These are phyloP conservation scores for Chloranthus sessilifolius DNA, from an alignment of 164 flowering plant genomes.

Conservation along the genomic window DNA sequence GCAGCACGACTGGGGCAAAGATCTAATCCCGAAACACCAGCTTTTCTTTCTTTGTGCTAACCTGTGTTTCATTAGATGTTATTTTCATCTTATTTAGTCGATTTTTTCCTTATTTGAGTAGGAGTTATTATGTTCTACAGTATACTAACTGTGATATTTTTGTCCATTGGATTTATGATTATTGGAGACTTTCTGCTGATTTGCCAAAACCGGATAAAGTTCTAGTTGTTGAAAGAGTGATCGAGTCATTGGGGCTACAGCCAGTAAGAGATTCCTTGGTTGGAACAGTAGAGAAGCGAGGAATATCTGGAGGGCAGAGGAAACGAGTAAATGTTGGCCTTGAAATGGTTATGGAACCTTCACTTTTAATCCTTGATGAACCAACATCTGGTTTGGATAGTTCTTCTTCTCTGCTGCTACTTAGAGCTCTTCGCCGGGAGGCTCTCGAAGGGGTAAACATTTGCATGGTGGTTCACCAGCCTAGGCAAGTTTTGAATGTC, in stretches of 20 bases:
- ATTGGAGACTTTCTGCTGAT: conserved; percentile 63
- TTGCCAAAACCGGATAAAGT: conserved; percentile 81
- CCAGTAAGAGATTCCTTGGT: conserved; percentile 79
- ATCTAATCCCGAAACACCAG: too few species aligned
- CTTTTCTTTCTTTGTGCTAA: too few species aligned
- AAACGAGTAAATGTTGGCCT: conserved; percentile 96
- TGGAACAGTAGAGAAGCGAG: conserved; percentile 96
- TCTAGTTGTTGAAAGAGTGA: conserved; percentile 88
- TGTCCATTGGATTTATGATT: conserved; percentile 3
- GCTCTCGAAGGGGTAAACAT: conserved; percentile 96
- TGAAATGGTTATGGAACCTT: conserved; percentile 99
- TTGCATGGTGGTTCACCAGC: conserved; percentile 97
- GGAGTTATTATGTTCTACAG: too few species aligned
- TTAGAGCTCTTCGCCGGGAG: conserved; percentile 93
- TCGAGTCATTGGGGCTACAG: conserved; percentile 88
- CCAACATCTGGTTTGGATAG: conserved; percentile 98
- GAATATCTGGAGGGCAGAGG: conserved; percentile 98
- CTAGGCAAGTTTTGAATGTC: conserved; percentile 67
- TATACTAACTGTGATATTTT: conserved; percentile 8
- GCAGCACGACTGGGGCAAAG: too few species aligned
- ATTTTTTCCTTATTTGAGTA: too few species aligned
- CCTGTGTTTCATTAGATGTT: too few species aligned
- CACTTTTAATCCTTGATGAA: conserved; percentile 88
- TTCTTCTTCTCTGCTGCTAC: conserved; percentile 86
- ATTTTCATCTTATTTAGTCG: too few species aligned